Evolutionary conservation across 306 rosid genomes (phyloP).

Genomic region (Ammopiptanthus mongolicus): DNA sequence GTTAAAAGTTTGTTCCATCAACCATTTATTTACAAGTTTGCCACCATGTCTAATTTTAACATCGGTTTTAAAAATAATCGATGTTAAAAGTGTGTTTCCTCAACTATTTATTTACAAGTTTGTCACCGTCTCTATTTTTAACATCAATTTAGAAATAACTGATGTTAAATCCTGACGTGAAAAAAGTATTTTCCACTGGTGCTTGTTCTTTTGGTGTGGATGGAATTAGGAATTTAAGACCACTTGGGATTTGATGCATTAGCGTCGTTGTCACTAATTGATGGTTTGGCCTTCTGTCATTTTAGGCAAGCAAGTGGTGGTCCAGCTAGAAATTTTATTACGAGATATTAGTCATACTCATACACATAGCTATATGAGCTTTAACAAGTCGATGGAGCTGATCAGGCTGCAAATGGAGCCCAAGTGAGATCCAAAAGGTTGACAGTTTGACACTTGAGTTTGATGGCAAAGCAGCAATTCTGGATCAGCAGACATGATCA

Average conservation of each 20-base stretch:
- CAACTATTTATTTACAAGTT: no score
- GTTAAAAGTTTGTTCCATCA: no score
- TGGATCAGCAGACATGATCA: not conserved
- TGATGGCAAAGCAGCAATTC: not conserved
- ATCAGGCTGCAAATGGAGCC: not conserved
- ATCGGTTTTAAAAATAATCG: no score
- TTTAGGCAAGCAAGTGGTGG: slow-evolving; percentile 21
- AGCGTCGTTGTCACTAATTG: not conserved
- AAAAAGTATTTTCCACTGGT: no score
- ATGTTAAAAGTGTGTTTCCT: no score
- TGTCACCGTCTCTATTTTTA: no score
- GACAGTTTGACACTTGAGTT: not conserved
- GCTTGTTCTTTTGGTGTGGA: not conserved
- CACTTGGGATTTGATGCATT: not conserved
- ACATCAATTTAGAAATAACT: no score
- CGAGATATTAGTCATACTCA: not conserved
- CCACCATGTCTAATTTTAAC: no score
- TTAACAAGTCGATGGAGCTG: not conserved
- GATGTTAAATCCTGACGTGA: no score
- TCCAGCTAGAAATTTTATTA: slow-evolving; percentile 9
- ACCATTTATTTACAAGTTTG: no score
- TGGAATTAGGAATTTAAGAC: not conserved
- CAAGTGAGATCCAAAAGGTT: not conserved
- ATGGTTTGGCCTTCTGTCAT: slow-evolving; percentile 12
- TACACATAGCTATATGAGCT: not conserved